Evolutionary conservation across 208 protist genomes (phyloP).

Genomic region (Acanthamoeba healyi): DNA sequence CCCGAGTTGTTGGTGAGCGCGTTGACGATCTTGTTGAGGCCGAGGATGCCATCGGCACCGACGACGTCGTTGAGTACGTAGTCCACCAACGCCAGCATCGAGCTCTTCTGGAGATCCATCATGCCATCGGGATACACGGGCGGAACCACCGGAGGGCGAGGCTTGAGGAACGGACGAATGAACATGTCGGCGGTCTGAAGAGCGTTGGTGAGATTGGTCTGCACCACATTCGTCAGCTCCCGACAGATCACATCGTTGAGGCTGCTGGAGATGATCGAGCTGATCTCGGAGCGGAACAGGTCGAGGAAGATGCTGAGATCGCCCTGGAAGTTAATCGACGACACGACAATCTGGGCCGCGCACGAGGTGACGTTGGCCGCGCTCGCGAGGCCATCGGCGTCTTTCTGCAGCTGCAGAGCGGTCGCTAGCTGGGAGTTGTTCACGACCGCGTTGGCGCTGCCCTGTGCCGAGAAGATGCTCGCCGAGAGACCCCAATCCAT

Average conservation of each 20-base stretch:
- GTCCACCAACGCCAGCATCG: slow-evolving; percentile 39
- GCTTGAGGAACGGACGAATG: slow-evolving; percentile 31
- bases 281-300: slow-evolving; percentile 9
- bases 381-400: slow-evolving; percentile 69
- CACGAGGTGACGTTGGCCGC: slow-evolving; percentile 35
- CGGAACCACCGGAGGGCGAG: background rate
- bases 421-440: slow-evolving; percentile 7
- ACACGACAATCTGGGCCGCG: slow-evolving; percentile 12
- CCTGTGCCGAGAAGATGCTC: background rate
- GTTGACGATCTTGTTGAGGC: slow-evolving; percentile 79
- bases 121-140: slow-evolving; percentile 21
- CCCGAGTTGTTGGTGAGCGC: slow-evolving; percentile 77
- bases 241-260: slow-evolving; percentile 29
- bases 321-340: slow-evolving; percentile 35
- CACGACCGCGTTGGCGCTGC: slow-evolving; percentile 24
- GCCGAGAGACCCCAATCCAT: slow-evolving; percentile 10
- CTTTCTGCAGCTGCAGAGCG: slow-evolving; percentile 18
- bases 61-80: slow-evolving; percentile 75
- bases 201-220: slow-evolving; percentile 56
- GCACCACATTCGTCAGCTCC: slow-evolving; percentile 14
- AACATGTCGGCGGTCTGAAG: slow-evolving; percentile 36
- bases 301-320: slow-evolving; percentile 58
- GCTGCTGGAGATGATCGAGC: background rate
- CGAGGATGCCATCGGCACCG: slow-evolving; percentile 58
- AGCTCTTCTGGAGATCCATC: slow-evolving; percentile 36